phyloP scores from a whole-genome alignment of 805 yeast genomes.

The Candida tallmaniae region DNA sequence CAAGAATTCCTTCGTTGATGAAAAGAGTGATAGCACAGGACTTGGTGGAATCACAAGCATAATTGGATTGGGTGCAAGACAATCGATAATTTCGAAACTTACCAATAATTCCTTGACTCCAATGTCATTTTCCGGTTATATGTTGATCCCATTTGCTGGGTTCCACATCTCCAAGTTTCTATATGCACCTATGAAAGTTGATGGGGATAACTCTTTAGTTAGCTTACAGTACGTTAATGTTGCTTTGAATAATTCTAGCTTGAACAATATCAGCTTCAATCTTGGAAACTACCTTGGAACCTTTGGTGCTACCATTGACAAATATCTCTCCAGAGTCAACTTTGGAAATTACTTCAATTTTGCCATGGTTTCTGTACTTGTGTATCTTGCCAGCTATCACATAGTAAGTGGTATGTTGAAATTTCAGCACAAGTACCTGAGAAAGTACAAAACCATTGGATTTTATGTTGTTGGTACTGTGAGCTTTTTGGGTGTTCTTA shows the following conservation, averaged over 20 bases:
- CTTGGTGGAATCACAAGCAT: constrained; percentile 58
- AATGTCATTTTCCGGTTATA: constrained; percentile 55
- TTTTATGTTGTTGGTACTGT: constrained; percentile 36
- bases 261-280: no score
- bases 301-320: no score
- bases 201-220: constrained; percentile 62
- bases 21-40: constrained; percentile 45
- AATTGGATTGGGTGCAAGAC: constrained; percentile 51
- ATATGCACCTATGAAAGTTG: constrained; percentile 46
- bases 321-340: constrained; percentile 13
- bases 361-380: constrained; percentile 15
- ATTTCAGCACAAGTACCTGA: constrained; percentile 38
- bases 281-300: no score
- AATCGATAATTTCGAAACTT: constrained; percentile 38
- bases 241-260: constrained; percentile 8
- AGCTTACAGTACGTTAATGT: constrained; percentile 44
- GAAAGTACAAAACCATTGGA: constrained; percentile 39
- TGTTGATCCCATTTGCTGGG: constrained; percentile 39
- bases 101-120: constrained; percentile 49
- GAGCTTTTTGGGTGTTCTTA: constrained; percentile 31
- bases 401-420: constrained; percentile 48
- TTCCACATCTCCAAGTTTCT: constrained; percentile 49
- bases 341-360: constrained; percentile 24
- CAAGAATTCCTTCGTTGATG: neutral
- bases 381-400: constrained; percentile 41